phyloP scores from a whole-genome alignment of 345 rosid genomes.

The Angophora floribunda region DNA sequence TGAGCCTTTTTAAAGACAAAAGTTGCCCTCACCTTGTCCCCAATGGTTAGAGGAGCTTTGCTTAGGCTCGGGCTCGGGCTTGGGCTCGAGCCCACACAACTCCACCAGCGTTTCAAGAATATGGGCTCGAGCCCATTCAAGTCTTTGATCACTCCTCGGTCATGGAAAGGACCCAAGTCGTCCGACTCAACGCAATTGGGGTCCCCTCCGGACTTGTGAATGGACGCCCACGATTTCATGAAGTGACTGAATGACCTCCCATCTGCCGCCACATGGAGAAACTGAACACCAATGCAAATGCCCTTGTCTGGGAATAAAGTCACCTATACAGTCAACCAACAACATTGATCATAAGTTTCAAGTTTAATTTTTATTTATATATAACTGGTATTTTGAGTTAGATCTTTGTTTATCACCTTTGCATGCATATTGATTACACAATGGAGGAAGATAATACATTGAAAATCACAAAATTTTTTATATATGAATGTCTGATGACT shows the following conservation, averaged over 20 bases:
- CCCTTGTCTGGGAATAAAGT: slow-evolving; percentile 30
- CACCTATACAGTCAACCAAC: neutral
- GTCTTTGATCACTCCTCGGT: slow-evolving; percentile 8
- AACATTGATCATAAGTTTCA: too few relatives aligned
- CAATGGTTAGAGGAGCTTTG: neutral
- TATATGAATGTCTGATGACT: too few relatives aligned
- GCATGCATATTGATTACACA: too few relatives aligned
- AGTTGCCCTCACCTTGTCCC: slow-evolving; percentile 15
- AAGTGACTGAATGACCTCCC: slow-evolving; percentile 26
- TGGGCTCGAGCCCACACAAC: neutral
- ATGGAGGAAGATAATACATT: too few relatives aligned
- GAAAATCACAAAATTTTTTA: too few relatives aligned
- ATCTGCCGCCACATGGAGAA: slow-evolving; percentile 19
- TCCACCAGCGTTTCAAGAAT: neutral
- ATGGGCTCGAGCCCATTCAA: slow-evolving; percentile 1
- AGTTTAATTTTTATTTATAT: too few relatives aligned
- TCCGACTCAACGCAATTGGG: neutral
- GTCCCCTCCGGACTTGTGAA: neutral
- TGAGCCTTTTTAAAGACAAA: slow-evolving; percentile 1
- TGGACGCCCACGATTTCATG: slow-evolving; percentile 28
- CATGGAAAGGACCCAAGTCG: neutral
- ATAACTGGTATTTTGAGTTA: neutral
- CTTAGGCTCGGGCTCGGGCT: neutral
- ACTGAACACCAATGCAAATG: slow-evolving; percentile 12
- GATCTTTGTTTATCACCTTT: neutral